Evolutionary conservation across 257 asterid genomes (phyloP).

Genomic region (Schizonepeta tenuifolia): DNA sequence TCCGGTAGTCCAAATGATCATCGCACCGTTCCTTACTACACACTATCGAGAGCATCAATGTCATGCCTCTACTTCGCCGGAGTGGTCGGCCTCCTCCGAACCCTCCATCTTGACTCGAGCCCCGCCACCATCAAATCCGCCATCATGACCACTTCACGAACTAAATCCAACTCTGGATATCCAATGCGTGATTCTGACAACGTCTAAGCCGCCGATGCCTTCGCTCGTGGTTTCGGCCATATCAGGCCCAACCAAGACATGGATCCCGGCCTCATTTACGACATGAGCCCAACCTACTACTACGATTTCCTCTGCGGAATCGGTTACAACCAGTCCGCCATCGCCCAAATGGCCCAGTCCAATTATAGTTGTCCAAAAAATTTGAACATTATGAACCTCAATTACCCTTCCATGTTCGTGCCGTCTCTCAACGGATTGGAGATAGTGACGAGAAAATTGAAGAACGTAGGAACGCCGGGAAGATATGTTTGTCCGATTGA

Average conservation of each 20-base stretch:
- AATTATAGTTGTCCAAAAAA: slow-evolving; percentile 44
- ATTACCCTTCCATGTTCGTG: slow-evolving; percentile 58
- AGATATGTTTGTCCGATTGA: slow-evolving; percentile 39
- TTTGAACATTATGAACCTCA: slow-evolving; percentile 42
- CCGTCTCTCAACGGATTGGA: slow-evolving; percentile 15
- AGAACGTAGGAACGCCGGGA: slow-evolving; percentile 60
- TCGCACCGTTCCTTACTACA: slow-evolving; percentile 37
- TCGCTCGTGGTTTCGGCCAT: slow-evolving; percentile 60
- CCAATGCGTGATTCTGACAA: slow-evolving; percentile 27
- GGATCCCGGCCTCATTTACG: slow-evolving; percentile 74
- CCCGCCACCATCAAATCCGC: slow-evolving; percentile 71
- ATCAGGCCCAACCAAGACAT: slow-evolving; percentile 59
- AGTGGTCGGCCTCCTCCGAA: slow-evolving; percentile 54
- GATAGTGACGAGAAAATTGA: slow-evolving; percentile 47
- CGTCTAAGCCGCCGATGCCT: slow-evolving; percentile 38
- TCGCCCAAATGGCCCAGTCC: slow-evolving; percentile 18
- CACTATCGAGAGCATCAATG: slow-evolving; percentile 61
- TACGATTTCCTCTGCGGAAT: slow-evolving; percentile 62
- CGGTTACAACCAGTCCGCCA: slow-evolving; percentile 46
- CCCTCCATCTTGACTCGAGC: slow-evolving; percentile 63
- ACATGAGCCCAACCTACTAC: slow-evolving; percentile 48
- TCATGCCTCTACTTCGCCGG: slow-evolving; percentile 79
- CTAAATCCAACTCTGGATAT: slow-evolving; percentile 50
- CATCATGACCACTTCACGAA: slow-evolving; percentile 61
- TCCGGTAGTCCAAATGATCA: slow-evolving; percentile 31